phyloP scores from a whole-genome alignment of 306 rosid species.

The Vachellia collinsii region DNA sequence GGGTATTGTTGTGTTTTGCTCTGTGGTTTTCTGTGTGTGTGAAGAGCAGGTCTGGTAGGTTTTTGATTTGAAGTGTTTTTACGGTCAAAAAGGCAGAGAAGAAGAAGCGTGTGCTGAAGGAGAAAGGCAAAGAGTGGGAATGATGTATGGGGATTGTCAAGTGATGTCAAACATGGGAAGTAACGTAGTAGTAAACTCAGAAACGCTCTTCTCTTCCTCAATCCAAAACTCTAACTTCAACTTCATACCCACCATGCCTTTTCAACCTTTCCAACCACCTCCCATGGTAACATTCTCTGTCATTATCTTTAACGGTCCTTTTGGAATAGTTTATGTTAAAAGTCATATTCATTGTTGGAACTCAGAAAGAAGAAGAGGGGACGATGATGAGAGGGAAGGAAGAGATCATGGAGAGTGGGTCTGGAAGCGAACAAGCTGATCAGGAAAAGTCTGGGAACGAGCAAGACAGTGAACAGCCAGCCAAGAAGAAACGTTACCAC shows the following conservation, averaged over 20 bases:
- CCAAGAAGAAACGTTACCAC: conserved; percentile 90
- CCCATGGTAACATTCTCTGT: conserved; percentile 40
- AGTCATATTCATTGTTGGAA: too few relatives aligned
- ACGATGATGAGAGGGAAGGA: conserved; percentile 64
- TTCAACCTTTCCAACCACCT: conserved; percentile 57
- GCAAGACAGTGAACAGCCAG: conserved; percentile 56
- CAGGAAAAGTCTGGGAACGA: conserved; percentile 74
- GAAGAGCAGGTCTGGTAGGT: conserved; percentile 35
- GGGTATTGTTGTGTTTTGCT: conserved; percentile 12
- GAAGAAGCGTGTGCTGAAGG: conserved; percentile 13
- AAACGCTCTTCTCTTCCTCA: conserved; percentile 70
- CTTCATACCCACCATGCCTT: conserved; percentile 78
- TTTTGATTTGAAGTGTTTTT: not conserved
- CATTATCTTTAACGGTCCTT: too few relatives aligned
- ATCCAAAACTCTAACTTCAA: conserved; percentile 87
- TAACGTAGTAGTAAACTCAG: conserved; percentile 74
- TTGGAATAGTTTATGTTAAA: too few relatives aligned
- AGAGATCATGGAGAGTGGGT: conserved; percentile 79
- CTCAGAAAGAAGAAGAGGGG: conserved; percentile 76
- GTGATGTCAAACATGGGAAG: conserved; percentile 87
- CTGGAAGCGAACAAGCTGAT: conserved; percentile 79
- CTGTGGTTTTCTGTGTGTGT: not conserved
- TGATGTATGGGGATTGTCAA: conserved; percentile 96
- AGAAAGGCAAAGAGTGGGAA: not conserved
- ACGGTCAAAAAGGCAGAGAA: not conserved